Conservation (phyloP, 2,329 filamentous ascomycete species). For the Verticillium nubilum region DNA sequence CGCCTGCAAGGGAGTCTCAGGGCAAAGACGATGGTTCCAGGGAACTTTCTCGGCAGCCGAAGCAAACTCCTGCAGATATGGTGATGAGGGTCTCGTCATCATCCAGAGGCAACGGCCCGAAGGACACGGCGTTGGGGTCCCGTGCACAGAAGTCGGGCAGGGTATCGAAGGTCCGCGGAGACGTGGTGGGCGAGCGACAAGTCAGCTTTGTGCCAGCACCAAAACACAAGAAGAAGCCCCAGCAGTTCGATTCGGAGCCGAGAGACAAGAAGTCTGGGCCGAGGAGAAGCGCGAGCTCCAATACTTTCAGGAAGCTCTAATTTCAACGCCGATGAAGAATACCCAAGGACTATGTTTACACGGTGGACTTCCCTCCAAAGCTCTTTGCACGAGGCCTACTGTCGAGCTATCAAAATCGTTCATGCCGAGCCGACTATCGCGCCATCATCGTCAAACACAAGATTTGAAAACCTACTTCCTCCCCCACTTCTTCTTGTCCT, state of each 20-base stretch:
- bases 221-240: slow-evolving; percentile 42
- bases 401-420: neutral
- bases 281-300: slow-evolving; percentile 69
- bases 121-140: slow-evolving; percentile 53
- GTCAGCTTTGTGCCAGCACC: slow-evolving; percentile 67
- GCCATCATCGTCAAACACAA: neutral
- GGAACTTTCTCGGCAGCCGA: slow-evolving; percentile 18
- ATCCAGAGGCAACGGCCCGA: slow-evolving; percentile 54
- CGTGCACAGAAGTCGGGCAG: slow-evolving; percentile 46
- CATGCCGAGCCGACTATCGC: neutral
- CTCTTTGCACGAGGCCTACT: neutral
- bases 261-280: slow-evolving; percentile 29
- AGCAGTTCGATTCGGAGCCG: slow-evolving; percentile 16
- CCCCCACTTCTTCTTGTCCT: slow-evolving; percentile 22
- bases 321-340: neutral
- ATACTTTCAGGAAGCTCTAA: slow-evolving; percentile 66
- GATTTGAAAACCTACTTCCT: slow-evolving; percentile 4
- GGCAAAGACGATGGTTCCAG: slow-evolving; percentile 8
- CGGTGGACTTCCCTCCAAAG: neutral
- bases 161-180: slow-evolving; percentile 37
- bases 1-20: neutral
- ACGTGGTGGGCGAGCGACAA: slow-evolving; percentile 57
- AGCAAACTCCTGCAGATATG: slow-evolving; percentile 21
- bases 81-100: slow-evolving; percentile 66
- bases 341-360: neutral